Conservation (phyloP, 208 protist genomes). For the Kentomonas sorsogonicus region DNA sequence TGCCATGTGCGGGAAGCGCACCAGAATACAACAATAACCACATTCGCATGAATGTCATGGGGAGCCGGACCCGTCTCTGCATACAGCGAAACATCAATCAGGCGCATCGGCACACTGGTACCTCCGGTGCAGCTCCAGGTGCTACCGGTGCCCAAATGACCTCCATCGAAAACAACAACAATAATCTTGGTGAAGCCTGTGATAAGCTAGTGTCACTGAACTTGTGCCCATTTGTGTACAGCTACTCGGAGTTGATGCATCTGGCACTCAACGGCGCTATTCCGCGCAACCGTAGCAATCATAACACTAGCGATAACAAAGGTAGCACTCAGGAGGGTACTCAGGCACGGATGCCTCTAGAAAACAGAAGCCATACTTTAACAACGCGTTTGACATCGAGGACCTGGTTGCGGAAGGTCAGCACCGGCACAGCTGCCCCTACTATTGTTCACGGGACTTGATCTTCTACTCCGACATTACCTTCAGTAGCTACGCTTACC, state of each 20-base stretch:
- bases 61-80: slow-evolving; percentile 93
- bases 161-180: too few species aligned
- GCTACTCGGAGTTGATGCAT: slow-evolving; percentile 45
- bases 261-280: slow-evolving; percentile 39
- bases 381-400: slow-evolving; percentile 94
- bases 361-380: too few species aligned
- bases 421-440: slow-evolving; percentile 85
- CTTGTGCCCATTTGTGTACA: slow-evolving; percentile 57
- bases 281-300: slow-evolving; percentile 15
- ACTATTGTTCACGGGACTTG: slow-evolving; percentile 87
- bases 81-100: slow-evolving; percentile 43
- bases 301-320: slow-evolving; percentile 26
- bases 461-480: slow-evolving; percentile 86
- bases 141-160: too few species aligned
- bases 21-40: not conserved
- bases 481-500: slow-evolving; percentile 97
- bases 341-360: too few species aligned
- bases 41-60: slow-evolving; percentile 90
- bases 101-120: not conserved
- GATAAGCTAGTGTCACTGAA: slow-evolving; percentile 72
- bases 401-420: slow-evolving; percentile 82
- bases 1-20: not conserved
- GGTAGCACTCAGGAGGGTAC: too few species aligned
- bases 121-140: slow-evolving; percentile 19
- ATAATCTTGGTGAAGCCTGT: slow-evolving; percentile 81